Percentiles rank a stretch among this genome's conserved stretches.
These are phyloP conservation scores for Priceomyces castillae DNA, from an alignment of 805 yeast species.

Conservation along the genomic window DNA sequence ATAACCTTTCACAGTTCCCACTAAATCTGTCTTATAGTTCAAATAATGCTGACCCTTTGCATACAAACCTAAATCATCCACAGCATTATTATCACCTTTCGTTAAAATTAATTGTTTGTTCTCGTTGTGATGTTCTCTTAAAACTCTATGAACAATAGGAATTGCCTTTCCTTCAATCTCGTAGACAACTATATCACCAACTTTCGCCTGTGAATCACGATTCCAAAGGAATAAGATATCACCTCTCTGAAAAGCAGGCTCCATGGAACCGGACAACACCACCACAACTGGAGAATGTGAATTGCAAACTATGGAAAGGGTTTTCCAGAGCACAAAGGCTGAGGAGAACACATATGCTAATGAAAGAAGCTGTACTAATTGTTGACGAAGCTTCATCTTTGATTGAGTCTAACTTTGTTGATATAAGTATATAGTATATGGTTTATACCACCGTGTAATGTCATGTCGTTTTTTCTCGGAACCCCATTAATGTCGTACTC, in stretches of 20 bases:
- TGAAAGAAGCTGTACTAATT: slow-evolving; percentile 62
- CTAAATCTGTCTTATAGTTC: slow-evolving; percentile 71
- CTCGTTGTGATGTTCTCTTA: slow-evolving; percentile 70
- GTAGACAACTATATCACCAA: slow-evolving; percentile 94
- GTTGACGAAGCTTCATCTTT: slow-evolving; percentile 57
- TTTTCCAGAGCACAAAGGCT: slow-evolving; percentile 91
- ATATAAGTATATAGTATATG: background rate
- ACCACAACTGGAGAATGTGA: slow-evolving; percentile 94
- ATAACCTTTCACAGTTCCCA: slow-evolving; percentile 91
- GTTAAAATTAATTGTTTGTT: slow-evolving; percentile 75
- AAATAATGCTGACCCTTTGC: slow-evolving; percentile 73
- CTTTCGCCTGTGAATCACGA: slow-evolving; percentile 59
- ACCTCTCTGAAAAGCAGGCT: slow-evolving; percentile 98
- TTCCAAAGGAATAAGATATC: slow-evolving; percentile 92
- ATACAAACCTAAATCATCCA: slow-evolving; percentile 85
- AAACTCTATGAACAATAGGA: slow-evolving; percentile 95
- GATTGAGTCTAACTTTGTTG: background rate
- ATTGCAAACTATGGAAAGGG: slow-evolving; percentile 69
- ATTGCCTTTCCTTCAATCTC: slow-evolving; percentile 74
- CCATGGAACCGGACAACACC: slow-evolving; percentile 97
- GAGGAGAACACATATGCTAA: slow-evolving; percentile 80
- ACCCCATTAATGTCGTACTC: background rate
- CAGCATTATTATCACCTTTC: slow-evolving; percentile 94
- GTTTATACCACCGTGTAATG: background rate
- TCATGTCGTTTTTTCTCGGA: background rate